Conservation (phyloP, 345 rosid species). For the Erodium maritimum region DNA sequence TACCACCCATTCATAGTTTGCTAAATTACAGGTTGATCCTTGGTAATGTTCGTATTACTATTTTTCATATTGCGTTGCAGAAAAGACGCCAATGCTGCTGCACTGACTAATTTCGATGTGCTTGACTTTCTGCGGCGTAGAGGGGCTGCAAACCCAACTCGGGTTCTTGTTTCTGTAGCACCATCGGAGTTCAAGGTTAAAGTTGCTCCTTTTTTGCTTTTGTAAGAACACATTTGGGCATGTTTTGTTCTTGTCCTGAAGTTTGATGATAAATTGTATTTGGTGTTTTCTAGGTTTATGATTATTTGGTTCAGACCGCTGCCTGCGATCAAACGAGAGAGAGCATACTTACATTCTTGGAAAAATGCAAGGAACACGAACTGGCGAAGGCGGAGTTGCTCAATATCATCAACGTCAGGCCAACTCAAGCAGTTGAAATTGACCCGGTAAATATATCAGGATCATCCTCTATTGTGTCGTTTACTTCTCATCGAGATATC, state of each 20-base stretch:
- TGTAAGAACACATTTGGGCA: no score
- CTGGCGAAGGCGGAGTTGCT: constrained; percentile 78
- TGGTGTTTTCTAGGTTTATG: constrained; percentile 49
- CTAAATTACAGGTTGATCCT: neutral
- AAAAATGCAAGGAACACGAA: constrained; percentile 39
- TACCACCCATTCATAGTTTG: no score
- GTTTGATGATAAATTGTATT: neutral
- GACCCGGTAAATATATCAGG: constrained; percentile 29
- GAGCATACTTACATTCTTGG: constrained; percentile 31
- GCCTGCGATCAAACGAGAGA: constrained; percentile 57
- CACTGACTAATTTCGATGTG: constrained; percentile 64
- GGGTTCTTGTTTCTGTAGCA: constrained; percentile 48
- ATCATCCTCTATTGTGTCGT: constrained; percentile 1
- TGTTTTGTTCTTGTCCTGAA: neutral
- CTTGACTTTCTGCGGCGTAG: constrained; percentile 52
- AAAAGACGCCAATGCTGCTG: constrained; percentile 56
- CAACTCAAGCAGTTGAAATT: constrained; percentile 41
- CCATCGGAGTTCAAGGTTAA: constrained; percentile 64
- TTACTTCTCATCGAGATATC: neutral
- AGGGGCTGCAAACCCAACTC: constrained; percentile 48
- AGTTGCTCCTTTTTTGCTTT: no score
- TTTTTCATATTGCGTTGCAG: constrained; percentile 27
- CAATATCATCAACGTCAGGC: constrained; percentile 51
- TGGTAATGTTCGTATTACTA: neutral
- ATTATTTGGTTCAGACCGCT: constrained; percentile 44